A percentile compares a stretch with the other conserved stretches of the same genome.
Conservation (phyloP, 495 filamentous ascomycete genomes). For the Poronia punctata region DNA sequence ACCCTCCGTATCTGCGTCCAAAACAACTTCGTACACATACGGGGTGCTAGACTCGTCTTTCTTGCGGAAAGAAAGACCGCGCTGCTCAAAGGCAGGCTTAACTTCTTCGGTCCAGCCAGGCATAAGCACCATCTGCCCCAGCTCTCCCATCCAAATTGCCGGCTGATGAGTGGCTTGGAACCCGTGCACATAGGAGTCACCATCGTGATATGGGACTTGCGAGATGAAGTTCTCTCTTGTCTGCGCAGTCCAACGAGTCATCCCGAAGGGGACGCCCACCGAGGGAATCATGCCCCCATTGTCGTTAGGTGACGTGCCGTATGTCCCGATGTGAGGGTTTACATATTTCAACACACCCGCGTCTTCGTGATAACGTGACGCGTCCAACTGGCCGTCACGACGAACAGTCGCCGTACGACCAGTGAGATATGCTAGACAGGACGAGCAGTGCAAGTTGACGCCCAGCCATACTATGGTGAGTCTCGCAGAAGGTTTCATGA, state of each 20-base stretch:
- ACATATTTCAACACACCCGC: slow-evolving; percentile 24
- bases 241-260: slow-evolving; percentile 29
- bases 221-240: slow-evolving; percentile 29
- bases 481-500: no score
- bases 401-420: no score
- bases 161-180: slow-evolving; percentile 30
- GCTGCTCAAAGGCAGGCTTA: slow-evolving; percentile 21
- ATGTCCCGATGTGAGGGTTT: slow-evolving; percentile 26
- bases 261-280: slow-evolving; percentile 27
- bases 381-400: no score
- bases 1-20: slow-evolving; percentile 22
- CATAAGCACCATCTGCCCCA: slow-evolving; percentile 20
- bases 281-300: slow-evolving; percentile 31
- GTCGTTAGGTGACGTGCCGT: slow-evolving; percentile 19
- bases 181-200: slow-evolving; percentile 22
- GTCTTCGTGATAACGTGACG: slow-evolving; percentile 16
- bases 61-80: slow-evolving; percentile 25
- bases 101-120: slow-evolving; percentile 20
- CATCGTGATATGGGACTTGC: slow-evolving; percentile 25
- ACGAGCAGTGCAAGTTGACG: no score
- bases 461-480: no score
- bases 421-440: no score
- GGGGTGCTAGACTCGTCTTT: slow-evolving; percentile 23
- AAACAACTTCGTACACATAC: slow-evolving; percentile 23
- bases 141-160: slow-evolving; percentile 30